These are phyloP conservation scores for Nakazawaea ambrosiae DNA, from an alignment of 805 yeast species.

Conservation along the genomic window DNA sequence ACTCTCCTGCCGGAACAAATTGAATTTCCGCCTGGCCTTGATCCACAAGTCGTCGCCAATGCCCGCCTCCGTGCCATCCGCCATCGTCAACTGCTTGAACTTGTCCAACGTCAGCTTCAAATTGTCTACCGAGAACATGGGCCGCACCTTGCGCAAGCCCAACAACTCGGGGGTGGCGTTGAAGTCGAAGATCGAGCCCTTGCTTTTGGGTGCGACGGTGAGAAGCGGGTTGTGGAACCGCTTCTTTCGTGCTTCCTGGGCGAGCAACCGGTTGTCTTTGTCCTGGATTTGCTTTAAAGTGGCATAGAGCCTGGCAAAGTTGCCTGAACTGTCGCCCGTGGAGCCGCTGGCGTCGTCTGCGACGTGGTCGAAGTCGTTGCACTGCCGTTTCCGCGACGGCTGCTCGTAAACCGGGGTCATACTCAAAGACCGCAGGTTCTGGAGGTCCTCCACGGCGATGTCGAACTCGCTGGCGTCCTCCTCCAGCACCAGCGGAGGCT, in stretches of 20 bases:
- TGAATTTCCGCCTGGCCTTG: slow-evolving; percentile 4
- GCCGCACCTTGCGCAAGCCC: not conserved
- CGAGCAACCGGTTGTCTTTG: slow-evolving; percentile 1
- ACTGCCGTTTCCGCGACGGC: slow-evolving; percentile 4
- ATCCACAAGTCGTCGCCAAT: slow-evolving; percentile 8
- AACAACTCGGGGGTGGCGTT: not conserved
- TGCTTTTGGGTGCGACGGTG: not conserved
- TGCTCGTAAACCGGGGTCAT: not conserved
- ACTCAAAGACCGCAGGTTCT: slow-evolving; percentile 2
- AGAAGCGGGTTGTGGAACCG: slow-evolving; percentile 10
- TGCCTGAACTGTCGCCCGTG: not conserved
- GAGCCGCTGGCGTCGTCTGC: not conserved
- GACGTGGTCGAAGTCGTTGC: slow-evolving; percentile 4
- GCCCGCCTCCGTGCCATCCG: not conserved
- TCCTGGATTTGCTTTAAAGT: slow-evolving; percentile 9
- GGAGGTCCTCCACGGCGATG: not conserved
- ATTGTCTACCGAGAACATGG: not conserved
- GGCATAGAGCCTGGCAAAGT: slow-evolving; percentile 4
- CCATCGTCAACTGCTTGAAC: slow-evolving; percentile 3
- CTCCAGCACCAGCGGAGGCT: not conserved
- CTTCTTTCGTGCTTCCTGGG: not conserved
- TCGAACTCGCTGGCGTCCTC: not conserved
- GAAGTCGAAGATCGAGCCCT: not conserved
- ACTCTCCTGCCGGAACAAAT: not conserved
- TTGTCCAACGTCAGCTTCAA: slow-evolving; percentile 4